Base-by-base conservation (phyloP, 73 alveolate species). In the Stentor roeselii region DNA sequence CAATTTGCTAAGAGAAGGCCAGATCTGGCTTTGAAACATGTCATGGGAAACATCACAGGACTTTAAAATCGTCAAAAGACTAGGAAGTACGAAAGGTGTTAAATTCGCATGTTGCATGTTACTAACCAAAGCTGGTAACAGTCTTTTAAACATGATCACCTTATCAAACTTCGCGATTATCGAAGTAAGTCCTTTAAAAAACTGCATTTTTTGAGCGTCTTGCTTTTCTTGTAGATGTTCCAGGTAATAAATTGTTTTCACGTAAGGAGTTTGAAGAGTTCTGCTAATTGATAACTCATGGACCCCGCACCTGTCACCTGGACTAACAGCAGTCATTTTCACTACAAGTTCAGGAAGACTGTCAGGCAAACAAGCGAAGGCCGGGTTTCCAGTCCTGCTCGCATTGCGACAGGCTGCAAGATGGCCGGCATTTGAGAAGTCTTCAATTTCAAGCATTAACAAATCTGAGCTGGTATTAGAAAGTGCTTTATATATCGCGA, bases 201-300 rank as follows among this genome's bases (percentile, higher is more conserved):
- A 95, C 87, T 95, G 94, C 4, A 93, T 89, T 61, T 93, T 92
- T 75, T 95, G 87, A 50, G 87, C 80, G 58, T 90, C 91, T 36
- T 95, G 97, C 83, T 90, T 95, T 0, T 90, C 90, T 77, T 93
- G 95, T 82, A 95, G 78, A 61, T 89, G 90, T 88, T 93, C 97
- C 6, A 95, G 75, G 83, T 92, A 95, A 78, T 91, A 93, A 3
- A 95, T 84, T 3, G 97, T 89, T 83, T 93, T 95, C 76, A 95
- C 84, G 39, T 88, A 83, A 37, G 97, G 99, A 78, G 93, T 97
- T 89, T 95, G 90, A 88, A 95, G 91, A 92, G 95, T 90, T 3
- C 86, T 86, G 59, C 87, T 86, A 30, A 90, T 94, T 11, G 89
- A 93, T 36, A 93, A 67, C 59, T 87, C 92, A 83, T 90, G 88